Percentiles rank a stretch among this genome's conserved stretches.
Evolutionary conservation across 352 stramenopile genomes (phyloP).

Genomic region (Phytophthora colocasiae): DNA sequence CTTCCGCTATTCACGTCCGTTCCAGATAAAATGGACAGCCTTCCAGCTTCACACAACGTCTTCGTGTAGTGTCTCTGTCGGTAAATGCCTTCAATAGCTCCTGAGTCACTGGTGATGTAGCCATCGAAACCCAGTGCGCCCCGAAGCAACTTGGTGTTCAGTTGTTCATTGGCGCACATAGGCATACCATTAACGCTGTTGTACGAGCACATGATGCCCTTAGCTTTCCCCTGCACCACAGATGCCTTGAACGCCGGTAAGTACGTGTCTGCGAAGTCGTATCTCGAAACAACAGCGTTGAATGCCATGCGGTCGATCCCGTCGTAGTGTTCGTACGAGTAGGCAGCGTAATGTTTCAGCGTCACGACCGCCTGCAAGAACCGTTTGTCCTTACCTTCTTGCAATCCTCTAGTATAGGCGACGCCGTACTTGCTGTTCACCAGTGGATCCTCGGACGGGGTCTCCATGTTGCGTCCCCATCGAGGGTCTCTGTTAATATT

Average conservation of each 20-base stretch:
- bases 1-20: conserved; percentile 91
- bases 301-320: conserved; percentile 87
- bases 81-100: conserved; percentile 89
- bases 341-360: conserved; percentile 95
- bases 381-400: conserved; percentile 73
- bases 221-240: conserved; percentile 80
- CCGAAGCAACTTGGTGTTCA: conserved; percentile 79
- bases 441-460: conserved; percentile 93
- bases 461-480: conserved; percentile 95
- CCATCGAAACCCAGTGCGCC: conserved; percentile 89
- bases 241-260: conserved; percentile 86
- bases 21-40: conserved; percentile 70
- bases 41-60: conserved; percentile 66
- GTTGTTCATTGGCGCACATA: conserved; percentile 88
- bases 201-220: conserved; percentile 97
- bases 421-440: conserved; percentile 92
- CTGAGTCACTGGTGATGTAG: conserved; percentile 97
- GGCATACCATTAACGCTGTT: conserved; percentile 96
- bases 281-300: conserved; percentile 87
- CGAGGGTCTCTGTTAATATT: conserved; percentile 96
- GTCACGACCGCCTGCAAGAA: conserved; percentile 89
- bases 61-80: conserved; percentile 81
- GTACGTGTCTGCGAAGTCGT: conserved; percentile 95
- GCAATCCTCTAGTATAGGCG: conserved; percentile 90
- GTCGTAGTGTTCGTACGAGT: conserved; percentile 87